Base-by-base conservation (phyloP, 148 eudicot genomes). In the Fallopia convolvulus region DNA sequence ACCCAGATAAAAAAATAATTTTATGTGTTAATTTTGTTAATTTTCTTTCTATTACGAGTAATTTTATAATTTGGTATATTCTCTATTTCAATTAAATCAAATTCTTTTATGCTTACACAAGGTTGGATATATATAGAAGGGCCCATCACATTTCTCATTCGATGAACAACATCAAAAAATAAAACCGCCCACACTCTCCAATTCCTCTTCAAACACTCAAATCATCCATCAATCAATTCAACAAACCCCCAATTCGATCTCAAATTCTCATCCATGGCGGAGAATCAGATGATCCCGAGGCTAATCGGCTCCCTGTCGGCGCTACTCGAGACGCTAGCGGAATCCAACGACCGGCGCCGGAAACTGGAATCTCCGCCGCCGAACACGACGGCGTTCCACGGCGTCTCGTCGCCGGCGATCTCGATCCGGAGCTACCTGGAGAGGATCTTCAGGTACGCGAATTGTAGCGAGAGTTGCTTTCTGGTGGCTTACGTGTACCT, bases 361-460 rank as follows among this genome's bases (percentile, higher is more conserved):
- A 78, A 79, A 3, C 74, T 79, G 2, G 83, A 84, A 74, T 2
- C 61, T 80, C 82, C 39, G 79, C 2, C 40, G 36, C 1, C 17
- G 39, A 63, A 23, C 9, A 6, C 85, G 39, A 85, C 94, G 2
- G 87, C 82, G 30, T 90, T 90, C 74, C 85, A 90, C 74, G 92
- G 94, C 23, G 78, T 90, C 23, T 84, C 85, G 3, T 77, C 84
- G 26, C 94, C 94, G 39, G 81, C 80, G 50, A 90, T 90, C 70
- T 89, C 94, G 40, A 83, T 90, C 41, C 83, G 86, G 58, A 80
- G 82, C 80, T 92, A 92, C 30, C 40, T 92, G 12, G 92, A 92
- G 79, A 87, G 97, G 75, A 92, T 92, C 42, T 87, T 92, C 82
- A 88, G 87, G 89, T 92, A 92, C 50, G 92, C 97, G 4, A 92